Conservation (phyloP, 202 grass and related monocot genomes). For the Elaeis oleifera region DNA sequence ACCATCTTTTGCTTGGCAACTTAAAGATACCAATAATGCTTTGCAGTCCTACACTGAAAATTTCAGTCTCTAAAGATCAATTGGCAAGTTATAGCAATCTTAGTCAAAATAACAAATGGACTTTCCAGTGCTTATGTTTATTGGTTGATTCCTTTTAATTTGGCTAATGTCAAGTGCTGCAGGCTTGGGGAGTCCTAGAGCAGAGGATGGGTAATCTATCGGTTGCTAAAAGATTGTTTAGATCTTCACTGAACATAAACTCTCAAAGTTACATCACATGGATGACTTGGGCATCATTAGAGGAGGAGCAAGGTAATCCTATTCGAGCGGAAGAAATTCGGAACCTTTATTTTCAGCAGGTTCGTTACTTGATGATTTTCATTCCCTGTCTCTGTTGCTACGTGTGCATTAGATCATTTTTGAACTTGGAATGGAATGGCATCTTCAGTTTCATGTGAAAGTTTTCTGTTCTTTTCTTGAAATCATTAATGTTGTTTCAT, state of each 20-base stretch:
- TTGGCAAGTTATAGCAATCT: too few relatives aligned
- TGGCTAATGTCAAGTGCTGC: constrained; percentile 8
- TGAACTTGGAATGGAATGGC: too few relatives aligned
- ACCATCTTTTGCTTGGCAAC: too few relatives aligned
- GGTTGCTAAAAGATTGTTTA: constrained; percentile 69
- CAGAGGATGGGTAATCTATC: constrained; percentile 78
- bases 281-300: constrained; percentile 88
- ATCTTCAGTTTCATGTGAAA: too few relatives aligned
- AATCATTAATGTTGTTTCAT: too few relatives aligned
- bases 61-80: too few relatives aligned
- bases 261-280: constrained; percentile 97
- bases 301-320: constrained; percentile 69
- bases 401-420: neutral
- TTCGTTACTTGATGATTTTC: constrained; percentile 16
- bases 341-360: constrained; percentile 91
- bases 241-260: constrained; percentile 83
- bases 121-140: neutral
- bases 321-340: constrained; percentile 90
- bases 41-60: too few relatives aligned
- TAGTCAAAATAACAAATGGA: too few relatives aligned
- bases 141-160: constrained; percentile 3
- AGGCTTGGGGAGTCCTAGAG: constrained; percentile 97
- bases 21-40: too few relatives aligned
- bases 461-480: too few relatives aligned
- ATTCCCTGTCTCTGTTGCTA: neutral